Evolutionary conservation across 2,329 filamentous ascomycete genomes (phyloP), one percentile per base, ranked within the genome.

Genomic region (Trichoderma arundinaceum): DNA sequence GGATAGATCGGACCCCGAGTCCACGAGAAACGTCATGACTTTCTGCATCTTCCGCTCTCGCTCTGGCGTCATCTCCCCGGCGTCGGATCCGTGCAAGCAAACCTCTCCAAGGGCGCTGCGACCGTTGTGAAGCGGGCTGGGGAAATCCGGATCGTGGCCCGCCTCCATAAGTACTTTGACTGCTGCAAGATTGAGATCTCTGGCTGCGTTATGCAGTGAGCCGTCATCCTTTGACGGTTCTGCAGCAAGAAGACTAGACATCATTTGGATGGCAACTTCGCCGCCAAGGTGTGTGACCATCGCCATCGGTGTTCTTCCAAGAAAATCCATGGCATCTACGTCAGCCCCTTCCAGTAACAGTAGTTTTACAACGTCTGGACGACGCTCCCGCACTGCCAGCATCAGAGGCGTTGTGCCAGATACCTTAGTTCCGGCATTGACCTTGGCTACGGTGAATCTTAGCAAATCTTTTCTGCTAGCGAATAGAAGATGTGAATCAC

Each of bases 71-170:
- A 86, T 77, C 13, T 80, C 77, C 2, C 77, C 78, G 0, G 74
- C 75, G 63, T 83, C 79, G 0, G 84, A 82, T 0, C 84, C 84
- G 64, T 84, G 83, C 7, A 87, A 77, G 66, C 88, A 90, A 2
- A 90, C 76, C 67, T 91, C 88, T 0, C 84, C 87, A 0, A 91
- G 77, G 0, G 87, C 87, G 66, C 83, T 88, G 51, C 88, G 83
- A 0, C 88, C 88, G 15, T 81, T 82, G 69, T 90, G 87, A 1
- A 87, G 76, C 3, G 84, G 81, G 60, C 85, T 89, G 0, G 88
- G 88, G 64, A 89, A 90, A 71, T 90, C 88, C 0, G 86, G 81
- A 15, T 89, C 84, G 66, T 90, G 88, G 1, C 83, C 85, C 67
- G 84, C 78, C 52, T 87, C 78, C 5, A 90, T 75, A 1, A 91